Conservation (phyloP, 345 rosid species). For the Salix arbutifolia region DNA sequence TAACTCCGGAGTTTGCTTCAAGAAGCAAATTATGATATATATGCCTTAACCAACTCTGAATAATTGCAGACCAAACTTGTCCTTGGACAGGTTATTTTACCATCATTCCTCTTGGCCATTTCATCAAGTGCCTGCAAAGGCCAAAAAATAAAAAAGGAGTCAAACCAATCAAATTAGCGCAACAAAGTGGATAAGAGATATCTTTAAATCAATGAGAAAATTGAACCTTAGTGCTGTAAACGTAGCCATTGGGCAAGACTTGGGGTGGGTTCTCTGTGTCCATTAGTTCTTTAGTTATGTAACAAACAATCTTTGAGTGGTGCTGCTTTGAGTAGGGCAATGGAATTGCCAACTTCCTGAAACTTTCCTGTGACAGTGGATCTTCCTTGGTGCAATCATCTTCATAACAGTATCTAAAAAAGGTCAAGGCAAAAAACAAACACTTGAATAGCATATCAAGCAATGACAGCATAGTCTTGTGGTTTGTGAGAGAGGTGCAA, state of each 20-base stretch:
- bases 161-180: background rate
- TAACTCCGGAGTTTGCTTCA: background rate
- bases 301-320: conserved; percentile 95
- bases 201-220: conserved; percentile 1
- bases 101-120: conserved; percentile 76
- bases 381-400: conserved; percentile 94
- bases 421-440: conserved; percentile 36
- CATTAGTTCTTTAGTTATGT: conserved; percentile 89
- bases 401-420: conserved; percentile 64
- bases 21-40: conserved; percentile 47
- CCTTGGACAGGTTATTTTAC: conserved; percentile 79
- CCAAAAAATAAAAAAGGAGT: background rate
- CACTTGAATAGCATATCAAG: background rate
- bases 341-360: conserved; percentile 75
- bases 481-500: background rate
- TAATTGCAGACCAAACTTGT: conserved; percentile 60
- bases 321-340: conserved; percentile 93
- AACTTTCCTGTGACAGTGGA: conserved; percentile 89
- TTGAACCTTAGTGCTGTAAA: conserved; percentile 86
- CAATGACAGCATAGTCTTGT: background rate
- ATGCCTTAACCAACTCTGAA: conserved; percentile 81
- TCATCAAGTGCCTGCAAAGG: conserved; percentile 77
- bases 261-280: conserved; percentile 99
- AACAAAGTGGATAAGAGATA: background rate
- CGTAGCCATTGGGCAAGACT: conserved; percentile 93